Evolutionary conservation across 345 rosid genomes (phyloP), one percentile per base, ranked within the genome.

Genomic region (Noccaea caerulescens): DNA sequence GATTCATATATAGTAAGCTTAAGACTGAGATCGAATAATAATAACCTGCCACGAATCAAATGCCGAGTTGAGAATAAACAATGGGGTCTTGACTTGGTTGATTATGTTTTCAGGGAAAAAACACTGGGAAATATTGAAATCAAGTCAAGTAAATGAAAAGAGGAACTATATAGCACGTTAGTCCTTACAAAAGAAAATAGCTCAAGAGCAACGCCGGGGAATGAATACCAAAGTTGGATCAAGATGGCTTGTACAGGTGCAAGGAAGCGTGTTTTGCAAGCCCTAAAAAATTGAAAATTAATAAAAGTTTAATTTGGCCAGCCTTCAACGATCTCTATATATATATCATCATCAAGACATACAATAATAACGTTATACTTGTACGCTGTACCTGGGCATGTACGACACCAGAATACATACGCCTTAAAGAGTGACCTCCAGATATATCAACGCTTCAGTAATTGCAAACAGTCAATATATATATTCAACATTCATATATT

Each of bases 311-410:
- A 25, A 25, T 25, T 66, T 33, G 10, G 51, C 16, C 49, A 27
- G 16, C 3, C 25, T 50, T 46, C 14, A 47, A 56, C 52, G 7
- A 58, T 50, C 3, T 63, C 30, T 27, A 27, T 27, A 2, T 67
- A 2, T 67, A 10, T 6, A 46, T 45, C 51, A 62, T 34, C 9
- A 20, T 63, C 11, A 39, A 27, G 32, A 66, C 60, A 41, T 14
- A 8, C 5, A 25, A n/a, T 25, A 3, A 25, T 4, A 23, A 57
- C 25, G 12, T 55, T 33, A 27, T 14, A 33, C 6, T 38, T 7
- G 18, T 81, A 89, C 99, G 92, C 88, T 7, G 18, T 81, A 89
- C 99, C 93, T 89, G 96, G 64, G 87, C 77, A 44, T 75, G 80
- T 32, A 94, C 97, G 20, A 94, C 86, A 25, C 96, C 92, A 1